A percentile compares a stretch with the other conserved stretches of the same genome.
phyloP scores from a whole-genome alignment of 495 filamentous ascomycete genomes.

The Trichoderma orchidacearum region DNA sequence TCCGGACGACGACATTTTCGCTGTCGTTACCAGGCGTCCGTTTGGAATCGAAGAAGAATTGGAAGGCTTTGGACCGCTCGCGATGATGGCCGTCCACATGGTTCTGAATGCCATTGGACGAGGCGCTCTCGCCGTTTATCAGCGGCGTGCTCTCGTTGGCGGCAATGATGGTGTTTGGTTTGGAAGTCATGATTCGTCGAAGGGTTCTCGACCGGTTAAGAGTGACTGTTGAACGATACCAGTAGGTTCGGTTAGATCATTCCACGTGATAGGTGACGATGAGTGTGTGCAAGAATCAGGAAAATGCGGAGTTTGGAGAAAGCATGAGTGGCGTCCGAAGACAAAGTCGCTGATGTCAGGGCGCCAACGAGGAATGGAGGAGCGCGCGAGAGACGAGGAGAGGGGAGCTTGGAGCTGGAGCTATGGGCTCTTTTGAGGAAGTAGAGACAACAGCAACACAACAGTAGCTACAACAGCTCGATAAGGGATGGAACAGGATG shows the following conservation, averaged over 20 bases:
- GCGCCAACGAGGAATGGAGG: background rate
- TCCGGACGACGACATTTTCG: constrained; percentile 38
- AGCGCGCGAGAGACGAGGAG: background rate
- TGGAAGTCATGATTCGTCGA: constrained; percentile 2
- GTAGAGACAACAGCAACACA: background rate
- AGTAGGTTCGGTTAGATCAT: background rate
- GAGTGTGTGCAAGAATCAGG: background rate
- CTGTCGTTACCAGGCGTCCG: constrained; percentile 33
- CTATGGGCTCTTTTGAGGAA: background rate
- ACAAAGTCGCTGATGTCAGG: too few relatives aligned
- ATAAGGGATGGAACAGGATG: too few relatives aligned
- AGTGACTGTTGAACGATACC: background rate
- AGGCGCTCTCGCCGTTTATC: constrained; percentile 6
- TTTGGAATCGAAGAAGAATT: constrained; percentile 29
- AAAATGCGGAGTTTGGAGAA: background rate
- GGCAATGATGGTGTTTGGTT: constrained; percentile 9
- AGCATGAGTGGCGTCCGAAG: too few relatives aligned
- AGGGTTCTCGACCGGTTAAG: background rate
- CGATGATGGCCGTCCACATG: constrained; percentile 14
- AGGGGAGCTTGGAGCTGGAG: background rate
- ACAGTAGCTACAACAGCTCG: background rate
- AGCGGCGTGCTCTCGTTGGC: constrained; percentile 21
- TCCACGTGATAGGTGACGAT: too few relatives aligned
- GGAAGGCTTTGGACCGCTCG: constrained; percentile 9
- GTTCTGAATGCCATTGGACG: constrained; percentile 4